A percentile compares a stretch with the other conserved stretches of the same genome.
phyloP scores from a whole-genome alignment of 2,329 filamentous ascomycete species.

The Hypocrella siamensis region DNA sequence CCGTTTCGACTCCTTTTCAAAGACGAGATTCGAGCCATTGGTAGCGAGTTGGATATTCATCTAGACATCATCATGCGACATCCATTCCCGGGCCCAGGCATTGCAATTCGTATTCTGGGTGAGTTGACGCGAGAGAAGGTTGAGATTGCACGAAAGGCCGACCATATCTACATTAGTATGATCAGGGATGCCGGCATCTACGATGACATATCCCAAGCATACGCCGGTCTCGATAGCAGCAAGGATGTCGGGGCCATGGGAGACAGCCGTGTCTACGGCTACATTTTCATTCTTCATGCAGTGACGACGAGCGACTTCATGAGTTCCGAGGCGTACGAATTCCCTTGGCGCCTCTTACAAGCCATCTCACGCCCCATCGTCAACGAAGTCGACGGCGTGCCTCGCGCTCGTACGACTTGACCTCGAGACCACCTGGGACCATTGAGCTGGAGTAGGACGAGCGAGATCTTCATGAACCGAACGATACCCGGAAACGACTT shows the following conservation, averaged over 20 bases:
- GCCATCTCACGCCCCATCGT: slow-evolving; percentile 50
- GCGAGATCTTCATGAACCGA: too few relatives aligned
- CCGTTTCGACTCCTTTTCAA: slow-evolving; percentile 20
- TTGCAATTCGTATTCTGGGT: slow-evolving; percentile 68
- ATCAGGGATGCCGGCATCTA: slow-evolving; percentile 61
- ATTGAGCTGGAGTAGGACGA: too few relatives aligned
- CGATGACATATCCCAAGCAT: slow-evolving; percentile 29
- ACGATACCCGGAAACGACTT: too few relatives aligned
- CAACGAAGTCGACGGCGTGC: slow-evolving; percentile 52
- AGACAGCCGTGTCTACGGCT: slow-evolving; percentile 14
- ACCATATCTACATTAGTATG: slow-evolving; percentile 63
- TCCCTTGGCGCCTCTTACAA: slow-evolving; percentile 44
- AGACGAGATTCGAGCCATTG: slow-evolving; percentile 43
- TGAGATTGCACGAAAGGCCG: slow-evolving; percentile 59
- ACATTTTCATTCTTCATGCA: slow-evolving; percentile 12
- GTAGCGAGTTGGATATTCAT: slow-evolving; percentile 15
- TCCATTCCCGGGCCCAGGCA: slow-evolving; percentile 14
- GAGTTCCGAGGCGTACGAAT: slow-evolving; percentile 56
- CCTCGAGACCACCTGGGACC: too few relatives aligned
- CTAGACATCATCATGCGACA: slow-evolving; percentile 15
- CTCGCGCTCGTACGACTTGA: too few relatives aligned
- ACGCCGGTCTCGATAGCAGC: slow-evolving; percentile 10
- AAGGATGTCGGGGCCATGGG: slow-evolving; percentile 8
- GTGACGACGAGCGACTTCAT: slow-evolving; percentile 16
- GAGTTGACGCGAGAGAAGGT: slow-evolving; percentile 71